Base-by-base conservation (phyloP, 2,329 filamentous ascomycete species). In the Claviceps humidiphila region DNA sequence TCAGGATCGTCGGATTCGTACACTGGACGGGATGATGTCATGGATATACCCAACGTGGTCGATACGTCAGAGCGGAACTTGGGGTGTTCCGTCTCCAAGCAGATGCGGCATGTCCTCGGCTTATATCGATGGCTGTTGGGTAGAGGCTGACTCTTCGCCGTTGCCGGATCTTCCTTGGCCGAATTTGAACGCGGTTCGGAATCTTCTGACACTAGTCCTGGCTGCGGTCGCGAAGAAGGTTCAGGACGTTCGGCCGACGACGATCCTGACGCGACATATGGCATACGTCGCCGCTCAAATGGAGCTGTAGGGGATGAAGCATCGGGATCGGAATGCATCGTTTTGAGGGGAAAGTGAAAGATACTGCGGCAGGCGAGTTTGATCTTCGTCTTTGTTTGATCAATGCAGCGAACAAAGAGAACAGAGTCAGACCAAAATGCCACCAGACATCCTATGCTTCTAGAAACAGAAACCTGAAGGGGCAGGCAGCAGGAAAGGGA, bases 91-190 rank as follows among this genome's bases (percentile, higher is more conserved):
- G 71, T 73, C 46, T 96, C 91, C 42, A 95, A 74, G 65, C 91
- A 97, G 57, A 97, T 96, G 53, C 91, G 85, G 68, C 91, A 97
- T 55, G 81, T 85, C 58, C 89, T 78, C 26, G 85, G 77, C 40
- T 80, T 78, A 66, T 87, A 91, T 56, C 80, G 77, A 49, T 63
- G 58, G 6, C 52, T 51, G 14, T 53, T 53, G 39, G 57, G 51
- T 6, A 47, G 50, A 44, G 54, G 34, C 55, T 44, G 55, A 37
- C 59, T 51, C n/a, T 53, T 52, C 24, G 58, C 38, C 9, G 30
- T 34, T 34, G 20, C 49, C 9, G 51, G 46, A 17, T 52, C 48
- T 39, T 53, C 47, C 40, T 48, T 34, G 26, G 47, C n/a, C 7
- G 39, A 11, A 41, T 26, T 22, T 16, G 49, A 42, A 38, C 14